Evolutionary conservation across 2,329 filamentous ascomycete species (phyloP).

Genomic region (Exophiala sp.): DNA sequence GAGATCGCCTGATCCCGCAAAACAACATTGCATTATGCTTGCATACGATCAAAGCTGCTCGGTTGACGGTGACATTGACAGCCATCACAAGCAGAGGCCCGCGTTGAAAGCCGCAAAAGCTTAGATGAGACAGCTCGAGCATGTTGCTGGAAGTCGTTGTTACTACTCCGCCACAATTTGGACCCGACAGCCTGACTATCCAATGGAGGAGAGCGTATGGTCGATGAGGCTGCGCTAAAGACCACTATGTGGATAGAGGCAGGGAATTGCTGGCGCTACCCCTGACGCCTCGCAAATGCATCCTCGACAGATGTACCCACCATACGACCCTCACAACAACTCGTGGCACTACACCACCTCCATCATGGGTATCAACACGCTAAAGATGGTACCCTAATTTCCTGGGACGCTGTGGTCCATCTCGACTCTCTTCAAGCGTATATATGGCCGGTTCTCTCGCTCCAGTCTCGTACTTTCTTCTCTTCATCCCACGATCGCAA

Average conservation of each 20-base stretch:
- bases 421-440: background rate
- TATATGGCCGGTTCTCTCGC: slow-evolving; percentile 11
- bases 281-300: slow-evolving; percentile 10
- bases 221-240: slow-evolving; percentile 6
- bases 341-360: background rate
- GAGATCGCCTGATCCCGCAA: background rate
- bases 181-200: background rate
- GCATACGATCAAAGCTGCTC: background rate
- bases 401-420: background rate
- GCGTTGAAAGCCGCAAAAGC: slow-evolving; percentile 4
- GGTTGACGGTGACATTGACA: slow-evolving; percentile 3
- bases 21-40: background rate
- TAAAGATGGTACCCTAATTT: slow-evolving; percentile 20
- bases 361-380: slow-evolving; percentile 8
- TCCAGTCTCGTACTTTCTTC: slow-evolving; percentile 5
- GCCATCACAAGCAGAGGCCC: slow-evolving; percentile 8
- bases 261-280: slow-evolving; percentile 2
- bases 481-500: slow-evolving; percentile 21
- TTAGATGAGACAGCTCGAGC: background rate
- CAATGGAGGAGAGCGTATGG: background rate
- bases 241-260: background rate
- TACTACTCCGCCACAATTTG: slow-evolving; percentile 2
- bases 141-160: slow-evolving; percentile 2
- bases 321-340: background rate
- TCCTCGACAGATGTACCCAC: slow-evolving; percentile 10